Evolutionary conservation across 371 early-diverging fungal species (phyloP).

Genomic region (Fennellomyces sp.): DNA sequence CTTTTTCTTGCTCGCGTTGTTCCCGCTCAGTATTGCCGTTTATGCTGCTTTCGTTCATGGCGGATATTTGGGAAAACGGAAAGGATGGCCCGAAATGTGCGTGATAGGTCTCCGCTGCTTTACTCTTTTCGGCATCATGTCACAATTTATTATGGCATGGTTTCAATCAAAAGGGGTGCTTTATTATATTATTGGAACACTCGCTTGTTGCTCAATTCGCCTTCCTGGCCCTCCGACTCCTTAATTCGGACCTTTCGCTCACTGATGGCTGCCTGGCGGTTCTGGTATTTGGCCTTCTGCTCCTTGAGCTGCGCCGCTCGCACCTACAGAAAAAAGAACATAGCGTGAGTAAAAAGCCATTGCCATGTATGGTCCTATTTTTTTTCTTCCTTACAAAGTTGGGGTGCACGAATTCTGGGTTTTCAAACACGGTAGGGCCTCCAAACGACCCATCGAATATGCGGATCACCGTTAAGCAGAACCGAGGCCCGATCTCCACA

Average conservation of each 20-base stretch:
- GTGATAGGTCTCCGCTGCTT: neutral
- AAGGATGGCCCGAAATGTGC: neutral
- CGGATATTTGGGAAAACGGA: neutral
- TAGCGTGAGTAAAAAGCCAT: no score
- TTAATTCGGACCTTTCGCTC: conserved; percentile 52
- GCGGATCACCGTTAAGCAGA: conserved; percentile 89
- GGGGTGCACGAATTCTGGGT: conserved; percentile 86
- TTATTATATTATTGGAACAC: conserved; percentile 51
- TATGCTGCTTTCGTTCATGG: neutral
- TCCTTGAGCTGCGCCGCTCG: conserved; percentile 50
- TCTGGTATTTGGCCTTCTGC: conserved; percentile 59
- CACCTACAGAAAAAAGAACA: conserved; percentile 16
- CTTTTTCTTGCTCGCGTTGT: neutral
- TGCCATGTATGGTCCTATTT: no score
- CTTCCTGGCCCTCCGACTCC: conserved; percentile 56
- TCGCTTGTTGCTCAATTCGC: conserved; percentile 53
- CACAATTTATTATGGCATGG: no score
- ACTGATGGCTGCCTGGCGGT: conserved; percentile 46
- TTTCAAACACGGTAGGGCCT: conserved; percentile 90
- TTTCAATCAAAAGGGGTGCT: neutral
- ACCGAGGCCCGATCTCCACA: conserved; percentile 98
- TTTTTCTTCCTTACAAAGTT: conserved; percentile 48
- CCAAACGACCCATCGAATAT: conserved; percentile 95
- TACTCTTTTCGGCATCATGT: no score
- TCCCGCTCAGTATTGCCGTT: neutral